Evolutionary conservation across 2,329 filamentous ascomycete genomes (phyloP), one percentile per base, ranked within the genome.

Genomic region (Periconia macrospinosa): DNA sequence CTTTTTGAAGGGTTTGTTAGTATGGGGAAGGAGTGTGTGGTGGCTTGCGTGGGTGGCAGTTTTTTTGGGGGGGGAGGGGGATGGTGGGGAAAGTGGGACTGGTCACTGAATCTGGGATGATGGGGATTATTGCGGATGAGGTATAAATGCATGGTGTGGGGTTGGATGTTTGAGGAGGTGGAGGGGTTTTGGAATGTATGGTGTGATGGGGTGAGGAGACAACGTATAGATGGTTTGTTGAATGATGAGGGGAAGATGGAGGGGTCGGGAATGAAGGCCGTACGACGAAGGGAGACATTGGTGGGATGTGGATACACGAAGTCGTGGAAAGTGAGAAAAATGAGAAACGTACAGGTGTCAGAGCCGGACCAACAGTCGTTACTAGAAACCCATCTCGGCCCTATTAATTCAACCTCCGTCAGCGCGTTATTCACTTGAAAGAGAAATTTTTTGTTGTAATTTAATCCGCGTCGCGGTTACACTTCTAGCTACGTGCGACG

Each of bases 361-460:
- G 62, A 30, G 74, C 68, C 20, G 72, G 72, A 8, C 73, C 74
- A 23, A 69, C 58, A 5, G 74, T 75, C 15, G 74, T 76, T 30
- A 77, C 68, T 17, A 77, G 63, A 47, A 77, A 77, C 6, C 75
- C 75, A 58, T 77, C 75, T 19, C 75, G 68, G 50, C 75, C 75
- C 74, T 76, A 49, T 6, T 13, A 7, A 52, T 19, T 19, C 19
- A 70, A 61, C 45, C 52, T 55, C 33, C 5, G 33, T 37, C 33
- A 37, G 33, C 33, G 11, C 3, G 5, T 14, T 13, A 2, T 9
- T 17, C 17, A 20, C 23, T 45, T 15, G 3, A 17, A 33, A n/a
- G 14, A 6, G 43, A 30, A 30, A 45, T 9, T n/a, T 20, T 14
- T 8, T 27, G 19, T 13, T 19, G 3, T 13, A 19, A 18, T 19